Conservation (phyloP, 768 basidiomycete genomes). For the Clavaria fumosa region DNA sequence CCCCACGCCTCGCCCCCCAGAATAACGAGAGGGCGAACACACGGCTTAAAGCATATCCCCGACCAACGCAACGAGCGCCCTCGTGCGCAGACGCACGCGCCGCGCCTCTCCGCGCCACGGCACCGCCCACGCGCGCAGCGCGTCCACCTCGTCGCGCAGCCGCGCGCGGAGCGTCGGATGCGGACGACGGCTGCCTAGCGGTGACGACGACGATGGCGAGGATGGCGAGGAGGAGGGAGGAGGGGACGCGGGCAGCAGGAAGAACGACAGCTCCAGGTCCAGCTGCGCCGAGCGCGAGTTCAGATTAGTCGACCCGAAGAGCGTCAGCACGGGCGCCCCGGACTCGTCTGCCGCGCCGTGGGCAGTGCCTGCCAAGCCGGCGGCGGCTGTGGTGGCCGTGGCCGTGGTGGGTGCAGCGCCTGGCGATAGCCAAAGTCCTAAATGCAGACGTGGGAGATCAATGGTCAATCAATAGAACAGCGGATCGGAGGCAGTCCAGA, state of each 20-base stretch:
- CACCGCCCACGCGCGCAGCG: constrained; percentile 2
- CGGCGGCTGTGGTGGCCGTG: no score
- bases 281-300: constrained; percentile 83
- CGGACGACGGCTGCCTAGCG: no score
- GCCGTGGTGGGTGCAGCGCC: constrained; percentile 23
- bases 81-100: constrained; percentile 8
- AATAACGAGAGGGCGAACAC: no score
- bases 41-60: constrained; percentile 10
- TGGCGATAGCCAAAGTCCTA: constrained; percentile 79
- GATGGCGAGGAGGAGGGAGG: no score
- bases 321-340: constrained; percentile 64
- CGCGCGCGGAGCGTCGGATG: constrained; percentile 4
- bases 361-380: no score
- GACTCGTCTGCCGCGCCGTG: no score
- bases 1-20: no score
- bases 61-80: constrained; percentile 7
- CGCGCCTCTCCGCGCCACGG: constrained; percentile 6
- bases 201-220: no score
- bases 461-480: no score
- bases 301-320: constrained; percentile 91
- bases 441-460: constrained; percentile 1
- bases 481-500: no score
- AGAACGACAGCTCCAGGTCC: constrained; percentile 83
- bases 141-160: constrained; percentile 7
- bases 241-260: constrained; percentile 57